Evolutionary conservation across 768 basidiomycete genomes (phyloP), one percentile per base, ranked within the genome.

Genomic region (Podaxis pistillaris): DNA sequence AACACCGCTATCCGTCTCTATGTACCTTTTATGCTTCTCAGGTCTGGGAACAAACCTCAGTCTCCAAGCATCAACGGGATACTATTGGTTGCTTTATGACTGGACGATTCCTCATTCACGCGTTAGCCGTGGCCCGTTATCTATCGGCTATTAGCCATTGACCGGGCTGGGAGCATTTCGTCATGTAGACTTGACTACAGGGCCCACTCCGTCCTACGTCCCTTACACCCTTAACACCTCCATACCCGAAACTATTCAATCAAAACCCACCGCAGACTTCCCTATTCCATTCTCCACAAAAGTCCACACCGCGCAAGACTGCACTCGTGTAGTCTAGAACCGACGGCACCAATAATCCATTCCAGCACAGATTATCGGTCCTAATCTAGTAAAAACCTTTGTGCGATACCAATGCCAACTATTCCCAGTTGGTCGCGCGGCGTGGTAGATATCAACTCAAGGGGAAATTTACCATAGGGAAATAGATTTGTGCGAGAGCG

Each of bases 391-490:
- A 33, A 33, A 8, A 33, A 33, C 8, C 8, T 33, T 33, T 33
- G 30, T 33, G 33, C 2, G 7, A 46, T 17, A 17, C 44, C 17
- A 46, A n/a, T 46, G 9, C n/a, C 7, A 46, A 19, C 19, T 46
- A 46, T 19, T 19, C 44, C 19, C 44, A 19, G 44, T 19, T 17
- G 17, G n/a, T 19, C 44, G 44, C 44, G 44, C 19, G 19, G 17
- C n/a, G 17, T 46, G 44, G 44, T 46, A 28, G 49, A 50, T 12
- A 11, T 50, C 24, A 22, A 28, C 49, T 15, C 49, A 54, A 13
- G 36, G 54, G 37, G 54, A 15, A 56, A 40, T 8, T 56, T 56
- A 15, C 54, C 36, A 56, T 38, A 56, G 54, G 54, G 54, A 24
- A 56, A 38, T 56, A 56, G 54, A 56, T 56, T 13, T n/a, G 17